Conservation (phyloP, 441 rosid species). For the Flueggea neowawraea region DNA sequence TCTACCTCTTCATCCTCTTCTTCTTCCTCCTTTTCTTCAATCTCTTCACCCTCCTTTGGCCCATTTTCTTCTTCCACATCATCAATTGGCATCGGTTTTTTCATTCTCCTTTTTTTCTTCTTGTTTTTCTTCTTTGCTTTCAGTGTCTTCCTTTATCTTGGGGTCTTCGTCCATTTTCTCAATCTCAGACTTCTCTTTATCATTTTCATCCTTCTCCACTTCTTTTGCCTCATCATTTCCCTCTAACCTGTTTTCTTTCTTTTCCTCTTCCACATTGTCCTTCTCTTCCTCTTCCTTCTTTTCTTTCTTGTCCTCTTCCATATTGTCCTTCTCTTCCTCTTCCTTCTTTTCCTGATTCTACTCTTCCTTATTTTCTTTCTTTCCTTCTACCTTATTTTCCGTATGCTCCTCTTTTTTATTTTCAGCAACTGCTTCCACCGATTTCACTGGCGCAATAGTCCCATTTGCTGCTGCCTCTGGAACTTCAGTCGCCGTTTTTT, state of each 20-base stretch:
- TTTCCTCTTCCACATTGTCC: conserved; percentile 22
- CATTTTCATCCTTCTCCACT: background rate
- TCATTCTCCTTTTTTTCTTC: conserved; percentile 10
- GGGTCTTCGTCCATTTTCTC: conserved; percentile 31
- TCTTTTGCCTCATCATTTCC: background rate
- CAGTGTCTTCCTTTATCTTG: conserved; percentile 21
- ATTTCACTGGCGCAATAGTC: conserved; percentile 29
- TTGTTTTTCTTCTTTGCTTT: conserved; percentile 16
- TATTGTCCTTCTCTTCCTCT: conserved; percentile 14
- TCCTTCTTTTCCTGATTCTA: too few relatives aligned
- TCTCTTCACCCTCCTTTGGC: conserved; percentile 17
- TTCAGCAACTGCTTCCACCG: conserved; percentile 22
- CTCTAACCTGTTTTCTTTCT: background rate
- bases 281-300: conserved; percentile 23
- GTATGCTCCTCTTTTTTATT: conserved; percentile 29
- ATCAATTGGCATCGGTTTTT: conserved; percentile 16
- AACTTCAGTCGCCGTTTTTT: conserved; percentile 45
- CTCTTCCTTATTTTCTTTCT: conserved; percentile 24
- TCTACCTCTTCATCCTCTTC: conserved; percentile 19
- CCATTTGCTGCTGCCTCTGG: conserved; percentile 47
- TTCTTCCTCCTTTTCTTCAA: conserved; percentile 13
- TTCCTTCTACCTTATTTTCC: conserved; percentile 27
- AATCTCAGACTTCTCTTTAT: conserved; percentile 16
- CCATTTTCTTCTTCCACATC: conserved; percentile 19
- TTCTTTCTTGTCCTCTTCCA: background rate